Percentiles rank a stretch among this genome's conserved stretches.
Conservation (phyloP, 2,329 filamentous ascomycete genomes). For the Byssothecium circinans region DNA sequence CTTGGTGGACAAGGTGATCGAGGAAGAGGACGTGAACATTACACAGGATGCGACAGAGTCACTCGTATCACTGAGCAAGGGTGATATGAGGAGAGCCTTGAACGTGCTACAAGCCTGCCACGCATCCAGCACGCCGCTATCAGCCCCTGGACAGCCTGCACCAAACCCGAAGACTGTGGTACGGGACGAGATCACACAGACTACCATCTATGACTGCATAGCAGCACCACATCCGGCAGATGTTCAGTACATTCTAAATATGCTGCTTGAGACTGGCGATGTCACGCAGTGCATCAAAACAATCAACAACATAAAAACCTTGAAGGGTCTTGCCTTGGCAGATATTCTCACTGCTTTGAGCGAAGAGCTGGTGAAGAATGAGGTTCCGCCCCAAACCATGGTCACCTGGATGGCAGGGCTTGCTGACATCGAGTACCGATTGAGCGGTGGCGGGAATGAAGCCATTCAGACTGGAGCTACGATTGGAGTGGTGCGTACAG, state of each 20-base stretch:
- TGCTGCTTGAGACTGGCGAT: slow-evolving; percentile 80
- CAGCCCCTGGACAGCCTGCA: slow-evolving; percentile 51
- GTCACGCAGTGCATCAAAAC: slow-evolving; percentile 87
- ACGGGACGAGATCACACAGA: slow-evolving; percentile 85
- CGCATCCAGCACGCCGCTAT: slow-evolving; percentile 73
- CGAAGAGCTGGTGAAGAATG: slow-evolving; percentile 78
- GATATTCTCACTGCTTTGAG: slow-evolving; percentile 88
- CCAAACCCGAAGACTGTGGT: slow-evolving; percentile 61
- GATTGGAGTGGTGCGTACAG: slow-evolving; percentile 83
- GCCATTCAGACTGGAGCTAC: slow-evolving; percentile 88
- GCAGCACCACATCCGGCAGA: slow-evolving; percentile 91
- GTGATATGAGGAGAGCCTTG: slow-evolving; percentile 91
- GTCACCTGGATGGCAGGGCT: slow-evolving; percentile 89
- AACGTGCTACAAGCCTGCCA: slow-evolving; percentile 97
- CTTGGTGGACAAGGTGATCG: slow-evolving; percentile 85
- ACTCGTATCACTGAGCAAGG: slow-evolving; percentile 83
- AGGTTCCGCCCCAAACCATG: slow-evolving; percentile 84
- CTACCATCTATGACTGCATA: slow-evolving; percentile 94
- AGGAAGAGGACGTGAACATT: slow-evolving; percentile 84
- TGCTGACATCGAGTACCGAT: slow-evolving; percentile 87
- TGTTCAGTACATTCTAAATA: slow-evolving; percentile 80
- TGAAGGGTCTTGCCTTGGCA: slow-evolving; percentile 84
- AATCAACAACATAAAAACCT: slow-evolving; percentile 82
- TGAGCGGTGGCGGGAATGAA: slow-evolving; percentile 86
- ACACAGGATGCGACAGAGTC: slow-evolving; percentile 77